Percentiles rank a stretch among this genome's conserved stretches.
These are phyloP conservation scores for Metarhizium robertsii DNA, from an alignment of 2,329 filamentous ascomycete genomes.

Conservation along the genomic window DNA sequence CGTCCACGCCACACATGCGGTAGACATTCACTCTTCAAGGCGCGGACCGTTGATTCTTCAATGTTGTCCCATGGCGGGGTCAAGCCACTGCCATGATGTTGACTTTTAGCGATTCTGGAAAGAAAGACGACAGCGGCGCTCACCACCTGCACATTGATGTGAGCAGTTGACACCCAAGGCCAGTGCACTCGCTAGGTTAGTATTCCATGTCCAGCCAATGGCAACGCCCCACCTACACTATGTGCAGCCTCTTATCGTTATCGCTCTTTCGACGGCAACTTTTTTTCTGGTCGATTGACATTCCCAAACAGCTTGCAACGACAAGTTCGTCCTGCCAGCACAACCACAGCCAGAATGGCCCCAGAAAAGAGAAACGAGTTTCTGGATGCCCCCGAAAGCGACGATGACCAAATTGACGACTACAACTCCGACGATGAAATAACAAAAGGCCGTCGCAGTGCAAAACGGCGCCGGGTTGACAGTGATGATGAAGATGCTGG, in stretches of 20 bases:
- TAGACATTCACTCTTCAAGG: not conserved
- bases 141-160: too few relatives aligned
- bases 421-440: constrained; percentile 64
- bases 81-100: too few relatives aligned
- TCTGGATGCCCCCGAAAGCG: constrained; percentile 50
- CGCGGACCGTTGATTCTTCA: not conserved
- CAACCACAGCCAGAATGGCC: constrained; percentile 38
- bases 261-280: not conserved
- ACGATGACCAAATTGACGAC: constrained; percentile 46
- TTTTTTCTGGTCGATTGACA: constrained; percentile 1
- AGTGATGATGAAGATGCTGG: constrained; percentile 28
- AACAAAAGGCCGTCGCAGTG: constrained; percentile 50
- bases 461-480: constrained; percentile 56
- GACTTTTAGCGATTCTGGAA: too few relatives aligned
- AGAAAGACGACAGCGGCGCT: too few relatives aligned
- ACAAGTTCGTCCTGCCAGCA: not conserved
- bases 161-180: too few relatives aligned
- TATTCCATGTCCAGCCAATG: too few relatives aligned
- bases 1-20: too few relatives aligned
- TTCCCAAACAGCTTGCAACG: not conserved
- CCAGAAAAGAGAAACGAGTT: constrained; percentile 65
- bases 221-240: not conserved
- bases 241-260: not conserved
- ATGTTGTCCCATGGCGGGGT: too few relatives aligned
- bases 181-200: too few relatives aligned